phyloP scores from a whole-genome alignment of 345 rosid genomes.

The Brassica juncea region DNA sequence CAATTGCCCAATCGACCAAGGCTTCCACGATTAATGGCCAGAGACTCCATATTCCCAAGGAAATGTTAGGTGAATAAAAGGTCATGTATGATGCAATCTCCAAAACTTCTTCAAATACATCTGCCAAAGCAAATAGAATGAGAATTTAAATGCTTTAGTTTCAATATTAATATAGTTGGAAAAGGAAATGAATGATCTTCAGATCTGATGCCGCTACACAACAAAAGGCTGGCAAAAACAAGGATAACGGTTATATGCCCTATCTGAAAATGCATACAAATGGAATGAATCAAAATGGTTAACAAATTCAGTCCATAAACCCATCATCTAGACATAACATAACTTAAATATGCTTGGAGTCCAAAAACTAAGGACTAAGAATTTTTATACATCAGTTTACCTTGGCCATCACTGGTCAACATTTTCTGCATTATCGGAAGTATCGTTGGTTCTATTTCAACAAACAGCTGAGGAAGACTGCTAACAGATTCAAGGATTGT shows the following conservation, averaged over 20 bases:
- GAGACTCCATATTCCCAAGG: conserved; percentile 94
- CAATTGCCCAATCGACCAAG: conserved; percentile 95
- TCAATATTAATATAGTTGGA: neutral
- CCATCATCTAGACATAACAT: neutral
- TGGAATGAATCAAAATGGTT: neutral
- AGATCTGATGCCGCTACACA: conserved; percentile 24
- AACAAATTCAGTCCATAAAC: neutral
- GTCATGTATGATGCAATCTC: conserved; percentile 99
- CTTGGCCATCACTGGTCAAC: conserved; percentile 98
- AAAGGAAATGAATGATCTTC: conserved; percentile 11
- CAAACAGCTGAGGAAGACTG: conserved; percentile 85
- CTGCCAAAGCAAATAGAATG: conserved; percentile 50
- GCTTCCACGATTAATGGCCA: conserved; percentile 99
- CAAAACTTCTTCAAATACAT: conserved; percentile 98
- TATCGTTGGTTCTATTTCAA: conserved; percentile 83
- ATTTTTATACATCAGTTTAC: conserved; percentile 39
- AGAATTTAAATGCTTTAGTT: conserved; percentile 13
- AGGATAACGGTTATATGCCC: neutral
- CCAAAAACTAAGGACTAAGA: conserved; percentile 1
- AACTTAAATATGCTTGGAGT: conserved; percentile 12
- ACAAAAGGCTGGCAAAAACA: neutral
- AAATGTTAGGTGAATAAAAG: conserved; percentile 89
- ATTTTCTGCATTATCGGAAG: conserved; percentile 92
- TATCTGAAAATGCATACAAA: neutral
- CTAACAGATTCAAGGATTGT: conserved; percentile 94